phyloP scores from a whole-genome alignment of 306 rosid species.

The Cajanus cajan region DNA sequence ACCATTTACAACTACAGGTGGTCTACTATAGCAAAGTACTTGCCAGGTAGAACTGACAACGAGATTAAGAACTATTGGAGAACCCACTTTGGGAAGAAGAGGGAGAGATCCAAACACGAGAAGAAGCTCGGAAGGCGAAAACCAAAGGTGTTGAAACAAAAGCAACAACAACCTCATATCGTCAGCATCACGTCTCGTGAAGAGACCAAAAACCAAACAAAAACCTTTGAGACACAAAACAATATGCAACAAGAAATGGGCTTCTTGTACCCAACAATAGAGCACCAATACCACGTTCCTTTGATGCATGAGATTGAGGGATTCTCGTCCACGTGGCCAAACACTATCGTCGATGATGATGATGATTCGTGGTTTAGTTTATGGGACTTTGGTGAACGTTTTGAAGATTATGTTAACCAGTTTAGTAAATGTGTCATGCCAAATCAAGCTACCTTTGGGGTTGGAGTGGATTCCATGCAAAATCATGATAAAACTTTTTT shows the following conservation, averaged over 20 bases:
- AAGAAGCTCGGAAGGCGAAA: conserved; percentile 37
- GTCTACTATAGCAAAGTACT: conserved; percentile 76
- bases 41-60: conserved; percentile 84
- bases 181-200: not conserved
- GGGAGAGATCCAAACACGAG: conserved; percentile 32
- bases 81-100: conserved; percentile 66
- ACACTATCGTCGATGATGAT: conserved; percentile 24
- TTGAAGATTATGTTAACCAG: not conserved
- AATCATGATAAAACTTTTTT: not conserved
- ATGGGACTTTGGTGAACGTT: conserved; percentile 51
- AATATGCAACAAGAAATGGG: conserved; percentile 10
- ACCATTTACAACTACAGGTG: conserved; percentile 47
- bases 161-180: not conserved
- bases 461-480: not conserved
- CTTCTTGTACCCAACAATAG: not conserved
- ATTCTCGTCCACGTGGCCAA: conserved; percentile 31
- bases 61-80: conserved; percentile 81
- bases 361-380: conserved; percentile 35
- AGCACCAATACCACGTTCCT: conserved; percentile 22
- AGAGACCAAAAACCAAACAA: conserved; percentile 21
- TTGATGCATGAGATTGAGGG: conserved; percentile 21
- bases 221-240: not conserved
- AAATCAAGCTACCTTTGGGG: not conserved
- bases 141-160: conserved; percentile 18
- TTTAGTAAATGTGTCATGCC: conserved; percentile 20